These are phyloP conservation scores for Chaetoceros muelleri DNA, from an alignment of 108 stramenopile genomes.

Conservation along the genomic window DNA sequence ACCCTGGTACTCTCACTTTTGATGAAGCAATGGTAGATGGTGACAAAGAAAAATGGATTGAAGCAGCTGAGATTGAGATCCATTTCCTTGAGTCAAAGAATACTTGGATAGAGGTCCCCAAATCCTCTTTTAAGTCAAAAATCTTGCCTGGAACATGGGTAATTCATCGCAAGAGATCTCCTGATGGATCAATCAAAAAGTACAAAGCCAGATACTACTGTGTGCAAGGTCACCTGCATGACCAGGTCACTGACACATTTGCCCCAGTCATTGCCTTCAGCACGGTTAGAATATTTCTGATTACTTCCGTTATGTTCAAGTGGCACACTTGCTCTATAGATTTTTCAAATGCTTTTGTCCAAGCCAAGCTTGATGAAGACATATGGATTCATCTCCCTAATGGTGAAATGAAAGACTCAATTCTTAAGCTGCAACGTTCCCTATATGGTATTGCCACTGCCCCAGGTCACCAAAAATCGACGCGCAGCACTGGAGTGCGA, in stretches of 20 bases:
- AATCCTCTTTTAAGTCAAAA: neutral
- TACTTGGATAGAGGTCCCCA: slow-evolving; percentile 12
- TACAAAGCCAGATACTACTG: slow-evolving; percentile 30
- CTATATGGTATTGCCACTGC: too few relatives aligned
- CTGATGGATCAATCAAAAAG: slow-evolving; percentile 28
- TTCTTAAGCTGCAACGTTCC: too few relatives aligned
- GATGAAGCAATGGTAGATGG: slow-evolving; percentile 10
- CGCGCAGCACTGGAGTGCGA: too few relatives aligned
- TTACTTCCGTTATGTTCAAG: slow-evolving; percentile 5
- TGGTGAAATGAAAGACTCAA: too few relatives aligned
- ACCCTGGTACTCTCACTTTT: slow-evolving; percentile 15
- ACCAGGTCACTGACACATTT: slow-evolving; percentile 16
- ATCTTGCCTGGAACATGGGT: slow-evolving; percentile 2
- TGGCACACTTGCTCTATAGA: slow-evolving; percentile 10
- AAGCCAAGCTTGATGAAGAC: too few relatives aligned
- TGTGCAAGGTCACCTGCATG: slow-evolving; percentile 11
- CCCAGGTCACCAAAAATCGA: too few relatives aligned
- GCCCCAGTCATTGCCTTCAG: slow-evolving; percentile 40
- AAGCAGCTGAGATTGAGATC: slow-evolving; percentile 10
- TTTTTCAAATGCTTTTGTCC: slow-evolving; percentile 18
- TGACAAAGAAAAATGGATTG: slow-evolving; percentile 3
- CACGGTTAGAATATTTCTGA: slow-evolving; percentile 18
- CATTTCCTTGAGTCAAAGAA: neutral
- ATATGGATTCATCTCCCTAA: too few relatives aligned
- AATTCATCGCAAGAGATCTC: slow-evolving; percentile 18